These are phyloP conservation scores for Blepharisma stoltei DNA, from an alignment of 73 alveolate genomes.

Conservation along the genomic window DNA sequence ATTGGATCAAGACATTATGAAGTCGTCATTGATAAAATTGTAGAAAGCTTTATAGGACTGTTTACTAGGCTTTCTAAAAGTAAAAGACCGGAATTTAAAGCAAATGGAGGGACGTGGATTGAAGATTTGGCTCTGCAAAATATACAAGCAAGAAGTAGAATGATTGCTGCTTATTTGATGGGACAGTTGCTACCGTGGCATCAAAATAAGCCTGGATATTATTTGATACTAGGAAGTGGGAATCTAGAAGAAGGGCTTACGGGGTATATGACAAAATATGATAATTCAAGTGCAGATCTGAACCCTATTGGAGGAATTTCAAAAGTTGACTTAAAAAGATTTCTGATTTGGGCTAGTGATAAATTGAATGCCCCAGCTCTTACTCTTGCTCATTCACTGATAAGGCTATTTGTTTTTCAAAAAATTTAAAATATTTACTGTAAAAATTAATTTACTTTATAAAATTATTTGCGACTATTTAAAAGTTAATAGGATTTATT, in stretches of 20 bases:
- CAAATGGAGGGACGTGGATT: slow-evolving; percentile 52
- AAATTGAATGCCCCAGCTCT: slow-evolving; percentile 17
- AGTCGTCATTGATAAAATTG: slow-evolving; percentile 57
- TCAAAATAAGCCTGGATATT: slow-evolving; percentile 56
- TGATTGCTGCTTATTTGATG: slow-evolving; percentile 86
- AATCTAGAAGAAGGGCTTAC: slow-evolving; percentile 90
- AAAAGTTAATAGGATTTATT: too few species aligned
- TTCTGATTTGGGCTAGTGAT: slow-evolving; percentile 43
- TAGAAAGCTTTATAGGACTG: slow-evolving; percentile 39
- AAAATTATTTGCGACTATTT: too few species aligned
- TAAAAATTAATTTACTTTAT: too few species aligned
- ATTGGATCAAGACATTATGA: slow-evolving; percentile 79
- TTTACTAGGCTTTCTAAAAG: slow-evolving; percentile 39
- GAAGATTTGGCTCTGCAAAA: slow-evolving; percentile 90
- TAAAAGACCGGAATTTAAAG: slow-evolving; percentile 59
- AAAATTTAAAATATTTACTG: too few species aligned
- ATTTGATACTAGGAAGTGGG: slow-evolving; percentile 73
- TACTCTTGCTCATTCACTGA: too few species aligned
- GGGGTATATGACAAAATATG: slow-evolving; percentile 92
- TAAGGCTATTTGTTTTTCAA: too few species aligned
- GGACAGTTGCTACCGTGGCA: slow-evolving; percentile 90
- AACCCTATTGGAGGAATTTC: slow-evolving; percentile 92
- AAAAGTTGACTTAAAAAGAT: slow-evolving; percentile 65
- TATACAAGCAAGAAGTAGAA: slow-evolving; percentile 84
- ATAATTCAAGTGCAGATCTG: slow-evolving; percentile 89